Evolutionary conservation across 768 basidiomycete genomes (phyloP), one percentile per base, ranked within the genome.

Genomic region (Ramaria sp.): DNA sequence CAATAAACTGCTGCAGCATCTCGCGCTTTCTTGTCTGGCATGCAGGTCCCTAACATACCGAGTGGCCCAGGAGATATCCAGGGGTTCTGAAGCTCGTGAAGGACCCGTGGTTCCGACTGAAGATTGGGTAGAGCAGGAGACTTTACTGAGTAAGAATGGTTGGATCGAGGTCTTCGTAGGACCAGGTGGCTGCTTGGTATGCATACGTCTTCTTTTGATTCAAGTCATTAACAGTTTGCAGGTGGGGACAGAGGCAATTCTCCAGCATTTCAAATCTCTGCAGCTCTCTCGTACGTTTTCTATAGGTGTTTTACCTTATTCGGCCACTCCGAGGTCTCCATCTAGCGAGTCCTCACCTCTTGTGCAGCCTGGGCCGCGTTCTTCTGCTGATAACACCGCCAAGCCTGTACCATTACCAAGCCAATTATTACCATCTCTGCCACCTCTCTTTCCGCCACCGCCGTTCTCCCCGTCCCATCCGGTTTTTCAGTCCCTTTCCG

Each of bases 381-480:
- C 42, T n/a, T 15, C 34, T 39, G 30, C 45, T 22, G 46, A 57
- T 47, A 15, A 33, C 17, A 1, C 2, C 12, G 20, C 45, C 3
- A 34, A 37, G n/a, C 34, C 46, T 27, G 19, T 54, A 9, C 7
- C 45, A 1, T 17, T 49, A 17, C 55, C n/a, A 2, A 59, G 62
- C 19, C 64, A 70, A 46, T 75, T 76, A 66, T 71, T 90, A 45
- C 76, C 80, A 39, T 68, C 74, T 57, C 62, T 86, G 60, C 75
- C 76, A 39, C 76, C 83, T 5, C 69, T 90, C 39, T 85, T 88
- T 66, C 80, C 82, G 27, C 87, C 87, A 17, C 80, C 84, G 20
- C 88, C 88, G 17, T 90, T 86, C 68, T 79, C 84, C 0, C 83
- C 88, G 7, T 80, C 83, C 17, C 85, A 91, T 62, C 80, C 81